Evolutionary conservation across 805 yeast species (phyloP).

Genomic region (Jamesozyma jinghongensis): DNA sequence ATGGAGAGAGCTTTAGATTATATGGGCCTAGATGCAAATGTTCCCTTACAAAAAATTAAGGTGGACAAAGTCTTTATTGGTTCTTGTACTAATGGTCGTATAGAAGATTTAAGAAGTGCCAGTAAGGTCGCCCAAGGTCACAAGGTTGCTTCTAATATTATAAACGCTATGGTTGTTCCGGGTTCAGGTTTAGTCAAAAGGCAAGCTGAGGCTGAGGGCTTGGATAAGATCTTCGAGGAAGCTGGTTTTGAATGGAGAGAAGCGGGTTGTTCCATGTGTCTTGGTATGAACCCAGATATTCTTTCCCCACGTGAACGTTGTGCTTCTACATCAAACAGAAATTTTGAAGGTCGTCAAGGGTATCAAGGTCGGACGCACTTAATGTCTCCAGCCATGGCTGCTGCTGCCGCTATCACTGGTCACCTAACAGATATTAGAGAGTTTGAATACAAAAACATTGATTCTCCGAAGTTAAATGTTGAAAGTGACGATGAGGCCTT

Average conservation of each 20-base stretch:
- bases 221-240: slow-evolving; percentile 77
- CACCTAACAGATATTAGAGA: slow-evolving; percentile 86
- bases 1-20: slow-evolving; percentile 87
- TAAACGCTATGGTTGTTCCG: slow-evolving; percentile 85
- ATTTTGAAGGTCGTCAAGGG: slow-evolving; percentile 99
- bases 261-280: slow-evolving; percentile 99
- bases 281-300: slow-evolving; percentile 99
- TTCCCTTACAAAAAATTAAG: slow-evolving; percentile 61
- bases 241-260: slow-evolving; percentile 99
- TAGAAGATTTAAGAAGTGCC: slow-evolving; percentile 93
- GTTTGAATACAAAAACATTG: slow-evolving; percentile 53
- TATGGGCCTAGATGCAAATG: slow-evolving; percentile 83
- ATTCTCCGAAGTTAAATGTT: slow-evolving; percentile 45
- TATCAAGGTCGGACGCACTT: slow-evolving; percentile 91
- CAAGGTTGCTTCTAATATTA: slow-evolving; percentile 72
- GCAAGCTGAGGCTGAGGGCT: slow-evolving; percentile 92
- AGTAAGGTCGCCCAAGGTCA: slow-evolving; percentile 89
- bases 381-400: slow-evolving; percentile 99
- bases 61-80: slow-evolving; percentile 96
- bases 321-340: slow-evolving; percentile 97
- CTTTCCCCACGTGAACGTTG: slow-evolving; percentile 92
- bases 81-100: slow-evolving; percentile 95
- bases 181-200: slow-evolving; percentile 93
- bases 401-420: slow-evolving; percentile 93
- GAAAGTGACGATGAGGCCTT: slow-evolving; percentile 34